phyloP scores from a whole-genome alignment of 2,329 filamentous ascomycete species.

The Atkinsonella hypoxylon region DNA sequence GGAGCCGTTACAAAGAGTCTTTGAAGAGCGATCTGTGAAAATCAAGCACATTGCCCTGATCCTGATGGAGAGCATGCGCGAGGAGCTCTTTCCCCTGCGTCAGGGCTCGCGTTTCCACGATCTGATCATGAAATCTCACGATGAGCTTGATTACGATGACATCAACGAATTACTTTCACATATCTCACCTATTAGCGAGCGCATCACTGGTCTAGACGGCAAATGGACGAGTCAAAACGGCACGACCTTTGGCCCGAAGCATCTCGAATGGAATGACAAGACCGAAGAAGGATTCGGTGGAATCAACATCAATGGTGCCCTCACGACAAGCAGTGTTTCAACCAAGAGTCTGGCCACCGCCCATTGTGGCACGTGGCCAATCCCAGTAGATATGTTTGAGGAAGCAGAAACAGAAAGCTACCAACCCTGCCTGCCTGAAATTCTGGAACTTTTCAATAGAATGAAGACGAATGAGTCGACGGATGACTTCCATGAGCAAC shows the following conservation, averaged over 20 bases:
- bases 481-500: conserved; percentile 13
- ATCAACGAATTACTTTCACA: conserved; percentile 12
- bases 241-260: conserved; percentile 1
- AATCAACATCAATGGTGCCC: conserved; percentile 25
- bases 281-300: conserved; percentile 22
- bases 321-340: conserved; percentile 29
- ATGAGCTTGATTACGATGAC: conserved; percentile 15
- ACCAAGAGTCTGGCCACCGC: conserved; percentile 29
- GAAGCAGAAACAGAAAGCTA: conserved; percentile 31
- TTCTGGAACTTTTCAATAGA: conserved; percentile 19
- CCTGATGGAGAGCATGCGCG: conserved; percentile 31
- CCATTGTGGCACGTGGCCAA: conserved; percentile 28
- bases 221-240: conserved; percentile 9
- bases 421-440: conserved; percentile 30
- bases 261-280: conserved; percentile 9
- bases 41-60: conserved; percentile 30
- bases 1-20: conserved; percentile 12
- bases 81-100: conserved; percentile 31
- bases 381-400: conserved; percentile 28
- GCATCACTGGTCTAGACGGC: conserved; percentile 12
- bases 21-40: conserved; percentile 19
- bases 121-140: conserved; percentile 21
- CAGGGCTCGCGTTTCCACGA: conserved; percentile 24
- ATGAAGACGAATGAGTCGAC: conserved; percentile 9
- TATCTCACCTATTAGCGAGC: conserved; percentile 14